Base-by-base conservation (phyloP, 805 yeast genomes). In the Yarrowia divulgata region DNA sequence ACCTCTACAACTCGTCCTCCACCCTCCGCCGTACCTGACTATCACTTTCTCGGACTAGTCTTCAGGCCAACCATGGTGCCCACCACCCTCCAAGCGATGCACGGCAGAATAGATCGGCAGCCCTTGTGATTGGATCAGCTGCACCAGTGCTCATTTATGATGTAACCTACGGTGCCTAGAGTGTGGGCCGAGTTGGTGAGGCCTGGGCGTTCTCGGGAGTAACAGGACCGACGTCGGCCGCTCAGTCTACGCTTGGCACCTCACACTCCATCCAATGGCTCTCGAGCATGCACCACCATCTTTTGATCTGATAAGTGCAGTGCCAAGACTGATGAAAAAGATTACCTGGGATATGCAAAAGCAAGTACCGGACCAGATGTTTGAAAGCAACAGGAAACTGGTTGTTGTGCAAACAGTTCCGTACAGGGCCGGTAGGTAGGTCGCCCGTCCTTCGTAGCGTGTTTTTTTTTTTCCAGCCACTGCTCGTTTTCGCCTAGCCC, bases 281-380 rank as follows among this genome's bases (percentile, higher is more conserved):
- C 23, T 6, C 13, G 29, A 54, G 45, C n/a, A 54, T 54, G 45
- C 45, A 37, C 45, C 0, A 6, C 48, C 35, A 48, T 29, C 18
- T n/a, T 34, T 42, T 2, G 64, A 60, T 60, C 66, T 60, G 66
- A 60, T 60, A 60, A 60, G 42, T 34, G 52, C 40, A 14, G 50
- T 32, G 66, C 66, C 66, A 60, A 60, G 66, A 60, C 34, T 43
- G 66, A 60, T 60, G 66, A 34, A 60, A 60, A 60, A 60, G 66
- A 60, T 60, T 60, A 60, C 64, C 43, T 57, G 52, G 13, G 10
- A 14, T 10, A 45, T 45, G 49, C 49, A 19, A 12, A 19, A 60
- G 32, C 18, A 48, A 37, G 34, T 23, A 34, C 40, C 23, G 23
- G 23, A 8, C 10, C 32, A 8, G 7, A 16, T 13, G 12, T 50